These are phyloP conservation scores for Parathielavia hyrcaniae DNA, from an alignment of 495 filamentous ascomycete species.

Conservation along the genomic window DNA sequence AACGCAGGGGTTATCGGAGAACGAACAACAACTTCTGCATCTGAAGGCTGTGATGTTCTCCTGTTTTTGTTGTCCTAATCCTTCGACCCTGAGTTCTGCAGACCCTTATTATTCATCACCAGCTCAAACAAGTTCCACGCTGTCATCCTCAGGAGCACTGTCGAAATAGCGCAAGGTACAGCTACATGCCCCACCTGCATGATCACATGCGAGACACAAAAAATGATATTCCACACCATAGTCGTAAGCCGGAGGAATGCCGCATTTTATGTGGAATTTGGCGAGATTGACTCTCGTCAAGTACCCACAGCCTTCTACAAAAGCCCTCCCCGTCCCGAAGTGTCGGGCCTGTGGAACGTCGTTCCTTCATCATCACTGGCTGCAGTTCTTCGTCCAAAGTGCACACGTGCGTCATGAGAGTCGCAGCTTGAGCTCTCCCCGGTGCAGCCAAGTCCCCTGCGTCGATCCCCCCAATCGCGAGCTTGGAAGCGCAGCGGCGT, in stretches of 20 bases:
- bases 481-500: not conserved
- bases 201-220: conserved; percentile 5
- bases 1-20: not conserved
- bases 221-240: not conserved
- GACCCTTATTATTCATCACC: conserved; percentile 4
- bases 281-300: not conserved
- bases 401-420: conserved; percentile 24
- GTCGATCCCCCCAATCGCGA: not conserved
- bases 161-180: conserved; percentile 9
- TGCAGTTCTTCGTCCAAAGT: conserved; percentile 7
- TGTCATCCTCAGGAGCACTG: conserved; percentile 23
- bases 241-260: not conserved
- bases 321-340: conserved; percentile 11
- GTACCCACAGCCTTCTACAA: conserved; percentile 15
- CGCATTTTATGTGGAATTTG: conserved; percentile 1
- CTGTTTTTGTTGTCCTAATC: not conserved
- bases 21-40: not conserved
- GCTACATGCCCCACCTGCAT: conserved; percentile 8
- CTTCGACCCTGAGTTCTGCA: not conserved
- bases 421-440: conserved; percentile 18
- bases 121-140: conserved; percentile 32
- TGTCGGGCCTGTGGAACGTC: conserved; percentile 9
- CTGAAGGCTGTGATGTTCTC: not conserved
- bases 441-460: conserved; percentile 15
- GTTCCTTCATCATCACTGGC: conserved; percentile 19